A percentile compares a stretch with the other conserved stretches of the same genome.
Conservation (phyloP, 2,329 filamentous ascomycete genomes). For the Fusarium odoratissimum region DNA sequence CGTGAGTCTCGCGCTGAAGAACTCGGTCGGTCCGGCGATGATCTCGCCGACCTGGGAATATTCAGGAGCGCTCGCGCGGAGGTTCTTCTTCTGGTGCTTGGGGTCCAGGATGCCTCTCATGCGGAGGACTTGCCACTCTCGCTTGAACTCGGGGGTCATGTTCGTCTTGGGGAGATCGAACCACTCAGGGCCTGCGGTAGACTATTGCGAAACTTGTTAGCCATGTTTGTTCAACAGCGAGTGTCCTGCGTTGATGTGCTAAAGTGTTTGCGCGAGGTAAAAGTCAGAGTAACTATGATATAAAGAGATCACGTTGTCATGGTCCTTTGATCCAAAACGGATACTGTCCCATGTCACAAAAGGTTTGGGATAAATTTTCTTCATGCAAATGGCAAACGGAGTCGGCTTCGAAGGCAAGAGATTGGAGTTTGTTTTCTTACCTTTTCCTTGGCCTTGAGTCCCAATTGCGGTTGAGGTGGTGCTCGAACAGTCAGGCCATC, state of each 20-base stretch:
- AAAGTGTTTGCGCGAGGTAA: conserved; percentile 21
- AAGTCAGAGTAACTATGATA: conserved; percentile 81
- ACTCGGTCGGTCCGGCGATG: conserved; percentile 89
- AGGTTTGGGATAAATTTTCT: conserved; percentile 51
- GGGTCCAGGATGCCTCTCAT: conserved; percentile 91
- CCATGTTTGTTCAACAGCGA: background rate
- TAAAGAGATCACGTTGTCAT: conserved; percentile 68
- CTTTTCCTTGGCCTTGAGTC: conserved; percentile 43
- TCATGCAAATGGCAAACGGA: conserved; percentile 51
- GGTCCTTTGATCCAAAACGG: conserved; percentile 62
- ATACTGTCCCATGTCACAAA: conserved; percentile 54
- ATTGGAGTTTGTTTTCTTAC: conserved; percentile 34
- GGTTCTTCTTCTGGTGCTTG: conserved; percentile 93
- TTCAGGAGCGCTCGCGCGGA: conserved; percentile 73
- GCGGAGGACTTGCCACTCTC: conserved; percentile 88
- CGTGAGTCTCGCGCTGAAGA: conserved; percentile 80
- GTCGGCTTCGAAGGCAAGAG: background rate
- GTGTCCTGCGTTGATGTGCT: background rate
- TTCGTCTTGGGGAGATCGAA: conserved; percentile 88
- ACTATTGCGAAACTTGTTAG: conserved; percentile 45
- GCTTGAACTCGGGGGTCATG: conserved; percentile 85
- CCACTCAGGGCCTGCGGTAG: conserved; percentile 84
- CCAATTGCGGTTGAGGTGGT: conserved; percentile 37
- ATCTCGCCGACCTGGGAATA: conserved; percentile 92
- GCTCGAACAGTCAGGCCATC: conserved; percentile 44